These are phyloP conservation scores for Lepiota venenata DNA, from an alignment of 768 basidiomycete species.

Conservation along the genomic window DNA sequence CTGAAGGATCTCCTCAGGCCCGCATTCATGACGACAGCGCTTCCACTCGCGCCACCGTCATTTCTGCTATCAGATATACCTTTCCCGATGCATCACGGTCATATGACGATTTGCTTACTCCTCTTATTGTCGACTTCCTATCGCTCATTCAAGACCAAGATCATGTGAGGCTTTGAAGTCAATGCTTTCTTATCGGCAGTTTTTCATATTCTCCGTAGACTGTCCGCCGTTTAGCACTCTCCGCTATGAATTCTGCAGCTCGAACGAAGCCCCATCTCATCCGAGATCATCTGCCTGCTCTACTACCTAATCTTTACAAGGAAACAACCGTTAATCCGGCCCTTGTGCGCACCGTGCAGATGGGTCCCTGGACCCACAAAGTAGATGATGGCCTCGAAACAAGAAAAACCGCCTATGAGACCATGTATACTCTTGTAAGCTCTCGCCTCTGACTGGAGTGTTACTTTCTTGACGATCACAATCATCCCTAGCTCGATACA, in stretches of 20 bases:
- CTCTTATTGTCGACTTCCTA: slow-evolving; percentile 87
- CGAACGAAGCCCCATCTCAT: slow-evolving; percentile 93
- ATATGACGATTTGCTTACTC: slow-evolving; percentile 89
- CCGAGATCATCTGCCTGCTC: slow-evolving; percentile 70
- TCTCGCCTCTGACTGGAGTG: not conserved
- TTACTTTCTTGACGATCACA: not conserved
- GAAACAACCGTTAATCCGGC: slow-evolving; percentile 80
- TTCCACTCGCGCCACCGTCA: slow-evolving; percentile 80
- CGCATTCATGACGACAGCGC: slow-evolving; percentile 68
- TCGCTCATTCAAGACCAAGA: slow-evolving; percentile 87
- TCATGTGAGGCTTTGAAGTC: slow-evolving; percentile 48
- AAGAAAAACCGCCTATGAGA: slow-evolving; percentile 96
- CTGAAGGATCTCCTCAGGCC: slow-evolving; percentile 33
- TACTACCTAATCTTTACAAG: slow-evolving; percentile 82
- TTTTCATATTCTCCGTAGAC: slow-evolving; percentile 42
- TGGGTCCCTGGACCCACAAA: slow-evolving; percentile 97
- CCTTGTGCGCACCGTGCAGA: slow-evolving; percentile 87
- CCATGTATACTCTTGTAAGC: slow-evolving; percentile 89
- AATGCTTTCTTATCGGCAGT: not conserved
- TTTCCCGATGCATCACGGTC: slow-evolving; percentile 83
- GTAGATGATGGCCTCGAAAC: slow-evolving; percentile 97
- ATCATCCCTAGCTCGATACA: slow-evolving; percentile 69
- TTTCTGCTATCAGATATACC: slow-evolving; percentile 91
- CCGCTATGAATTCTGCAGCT: slow-evolving; percentile 91
- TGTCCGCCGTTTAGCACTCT: slow-evolving; percentile 87